These are phyloP conservation scores for Pistacia atlantica DNA, from an alignment of 345 rosid genomes.

Conservation along the genomic window DNA sequence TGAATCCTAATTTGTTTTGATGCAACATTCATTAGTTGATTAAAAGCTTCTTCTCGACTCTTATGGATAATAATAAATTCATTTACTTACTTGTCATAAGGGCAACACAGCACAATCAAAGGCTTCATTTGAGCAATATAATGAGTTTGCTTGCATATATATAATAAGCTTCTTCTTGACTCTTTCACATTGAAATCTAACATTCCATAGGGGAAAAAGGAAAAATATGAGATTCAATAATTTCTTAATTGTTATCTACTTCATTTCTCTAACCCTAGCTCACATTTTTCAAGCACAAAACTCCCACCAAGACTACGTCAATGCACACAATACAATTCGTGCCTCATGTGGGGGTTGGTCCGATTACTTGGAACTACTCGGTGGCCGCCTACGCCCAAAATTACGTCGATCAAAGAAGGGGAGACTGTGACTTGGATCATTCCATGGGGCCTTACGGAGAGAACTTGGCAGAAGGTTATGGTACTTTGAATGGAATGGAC, in stretches of 20 bases:
- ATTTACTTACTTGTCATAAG: not conserved
- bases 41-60: not conserved
- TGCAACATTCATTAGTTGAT: too few relatives aligned
- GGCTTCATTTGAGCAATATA: not conserved
- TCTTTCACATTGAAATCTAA: too few relatives aligned
- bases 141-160: too few relatives aligned
- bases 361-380: constrained; percentile 22
- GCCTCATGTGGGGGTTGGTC: constrained; percentile 24
- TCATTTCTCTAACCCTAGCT: not conserved
- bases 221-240: not conserved
- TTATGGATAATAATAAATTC: too few relatives aligned
- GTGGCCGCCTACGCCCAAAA: constrained; percentile 24
- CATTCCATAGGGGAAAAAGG: not conserved
- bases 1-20: not conserved
- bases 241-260: not conserved
- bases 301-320: too few relatives aligned
- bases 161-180: too few relatives aligned
- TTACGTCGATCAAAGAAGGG: constrained; percentile 10
- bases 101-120: not conserved
- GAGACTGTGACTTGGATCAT: constrained; percentile 23
- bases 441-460: constrained; percentile 36
- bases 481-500: not conserved
- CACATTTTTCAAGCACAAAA: too few relatives aligned
- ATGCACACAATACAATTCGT: constrained; percentile 5
- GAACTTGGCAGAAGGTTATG: constrained; percentile 30